Evolutionary conservation across 345 rosid species (phyloP), one percentile per base, ranked within the genome.

Genomic region (Brassica juncea): DNA sequence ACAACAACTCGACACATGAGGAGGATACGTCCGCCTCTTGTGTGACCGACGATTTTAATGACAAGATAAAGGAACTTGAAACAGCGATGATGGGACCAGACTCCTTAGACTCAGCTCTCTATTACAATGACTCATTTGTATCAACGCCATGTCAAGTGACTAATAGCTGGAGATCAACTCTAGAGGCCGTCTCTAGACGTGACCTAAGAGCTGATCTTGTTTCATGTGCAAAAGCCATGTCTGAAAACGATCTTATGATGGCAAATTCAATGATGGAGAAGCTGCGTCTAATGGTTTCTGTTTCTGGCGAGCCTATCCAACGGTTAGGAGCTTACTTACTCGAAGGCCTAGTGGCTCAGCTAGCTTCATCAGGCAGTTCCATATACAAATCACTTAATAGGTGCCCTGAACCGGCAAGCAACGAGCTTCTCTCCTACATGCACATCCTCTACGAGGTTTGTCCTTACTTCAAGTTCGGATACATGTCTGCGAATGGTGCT

Each of bases 11-110:
- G 1, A 7, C 21, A 52, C 15, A 52, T 52, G 57, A 52, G 57
- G 57, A 49, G 57, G 57, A 52, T n/a, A 52, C 57, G 19, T 52
- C 57, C 1, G 57, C 21, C 8, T 52, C 57, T 52, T 52, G 57
- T 52, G 57, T 52, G 21, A 52, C 57, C 8, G 57, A 5, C 57
- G 57, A 52, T n/a, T 52, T 52, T 52, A 52, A 52, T 52, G 57
- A 52, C 57, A 52, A 52, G 57, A n/a, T 52, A n/a, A 52, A 52
- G 57, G 57, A 52, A 52, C 57, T 52, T 2, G 57, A 52, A 52
- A n/a, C 57, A n/a, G 57, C n/a, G 57, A 52, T 52, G 57, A 52
- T 52, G 57, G 57, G 57, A 52, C 57, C 57, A 52, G 57, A 52
- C 21, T 52, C 21, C 8, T 52, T n/a, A 19, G 57, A 52, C 21